Base-by-base conservation (phyloP, 2,329 filamentous ascomycete genomes). In the Bipolaris zeicola region DNA sequence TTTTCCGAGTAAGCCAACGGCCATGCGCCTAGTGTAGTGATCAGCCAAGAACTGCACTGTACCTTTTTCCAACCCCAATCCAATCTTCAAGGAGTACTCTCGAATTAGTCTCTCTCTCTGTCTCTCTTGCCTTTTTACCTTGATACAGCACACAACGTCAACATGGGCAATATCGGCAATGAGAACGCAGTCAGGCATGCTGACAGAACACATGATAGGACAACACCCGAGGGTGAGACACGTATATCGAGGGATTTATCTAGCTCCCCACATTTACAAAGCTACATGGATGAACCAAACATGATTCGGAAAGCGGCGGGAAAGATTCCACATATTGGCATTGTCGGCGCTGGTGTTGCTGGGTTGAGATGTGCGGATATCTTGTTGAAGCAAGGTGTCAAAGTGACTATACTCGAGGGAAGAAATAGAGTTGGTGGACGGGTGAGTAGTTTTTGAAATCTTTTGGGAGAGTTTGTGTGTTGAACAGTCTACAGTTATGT, bases 301-400 rank as follows among this genome's bases (percentile, higher is more conserved):
- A 75, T 75, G 66, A 62, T 76, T 22, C 65, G 69, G 10, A 68
- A 72, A 58, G 60, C 63, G 16, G 64, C 67, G 22, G 73, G 70
- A 24, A 76, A 73, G 50, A 74, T 68, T 42, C 83, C 84, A 6
- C 85, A 86, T 60, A 76, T 91, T 38, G 86, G 84, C 31, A 78
- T 92, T n/a, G 77, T 92, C 37, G 89, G 89, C 16, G 89, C 87
- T 37, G 89, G 89, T 5, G 79, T 91, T 24, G 82, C 89, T 5
- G 89, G 89, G 0, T 78, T 92, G n/a, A 82, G 88, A 60, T 89
- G 87, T 68, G 88, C 89, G 50, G 87, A 90, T 62, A 73, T 91
- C 1, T 77, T 92, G 0, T 76, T 90, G 2, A 81, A 84, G 52
- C 80, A 85, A 69, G 88, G 87, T 14, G 86, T 88, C 66, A 79